Base-by-base conservation (phyloP, 208 protist genomes). In the Borovskyia barvae region DNA sequence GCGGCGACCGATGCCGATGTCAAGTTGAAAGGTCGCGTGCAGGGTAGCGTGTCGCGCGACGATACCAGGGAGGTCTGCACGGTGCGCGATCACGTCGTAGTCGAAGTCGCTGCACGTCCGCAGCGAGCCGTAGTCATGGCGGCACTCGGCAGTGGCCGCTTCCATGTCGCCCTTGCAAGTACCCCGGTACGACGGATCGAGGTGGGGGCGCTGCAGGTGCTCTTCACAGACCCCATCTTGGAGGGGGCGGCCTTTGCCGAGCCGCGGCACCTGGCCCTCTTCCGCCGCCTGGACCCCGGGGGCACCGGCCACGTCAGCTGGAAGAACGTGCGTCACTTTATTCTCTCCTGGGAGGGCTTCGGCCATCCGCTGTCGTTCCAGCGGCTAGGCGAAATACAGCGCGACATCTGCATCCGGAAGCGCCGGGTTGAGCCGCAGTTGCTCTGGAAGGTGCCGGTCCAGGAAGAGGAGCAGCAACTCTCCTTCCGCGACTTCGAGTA, bases 251-350 rank as follows among this genome's bases (percentile, higher is more conserved):
- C 98, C 45, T 93, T 97, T 15, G 89, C 77, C 0, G 64, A 77
- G 39, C 95, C 97, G 2, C 79, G 98, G 28, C 63, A 99, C 14
- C 92, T 99, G 2, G 67, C 98, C 3, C 98, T 86, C 52, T 98
- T 99, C 79, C 93, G 96, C 29, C 97, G 92, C 11, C 97, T 98
- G 30, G 98, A 99, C 81, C 85, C 95, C 11, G 97, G 87, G 2
- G 82, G 93, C 29, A 58, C 60, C 3, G 81, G 85, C n/a, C 26
- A 62, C 14, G 73, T 88, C 11, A 64, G 48, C 19, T 92, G 85
- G 82, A 86, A 86, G 52, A 66, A 88, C 37, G 78, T 88, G 20
- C 74, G 85, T 26, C 72, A 87, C 33, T 30, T 86, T 0, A 72
- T 88, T 49, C 66, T 85, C 29, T 50, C 59, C 40, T 77, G 58